Evolutionary conservation across 2,329 filamentous ascomycete species (phyloP), one percentile per base, ranked within the genome.

Genomic region (Sporothrix pallida): DNA sequence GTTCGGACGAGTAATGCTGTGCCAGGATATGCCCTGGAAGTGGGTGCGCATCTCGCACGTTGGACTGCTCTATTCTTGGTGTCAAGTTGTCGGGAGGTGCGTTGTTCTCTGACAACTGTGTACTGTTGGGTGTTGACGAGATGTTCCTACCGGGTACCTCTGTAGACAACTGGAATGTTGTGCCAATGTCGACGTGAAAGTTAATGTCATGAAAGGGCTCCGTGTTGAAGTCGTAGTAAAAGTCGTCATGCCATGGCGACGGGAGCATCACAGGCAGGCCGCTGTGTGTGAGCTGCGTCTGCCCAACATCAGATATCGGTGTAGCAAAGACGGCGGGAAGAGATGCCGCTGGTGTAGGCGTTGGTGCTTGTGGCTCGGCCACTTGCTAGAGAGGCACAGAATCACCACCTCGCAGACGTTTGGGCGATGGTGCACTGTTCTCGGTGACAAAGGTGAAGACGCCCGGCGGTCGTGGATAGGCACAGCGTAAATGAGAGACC

Each of bases 181-280:
- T 5, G 42, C 69, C 37, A 3, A 44, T 23, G 12, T 71, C 54
- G 56, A 52, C n/a, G 42, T 42, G 42, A 12, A 71, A 71, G 42
- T 71, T 15, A 20, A 71, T 8, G 13, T 71, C 56, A 42, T 71
- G 56, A 2, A 71, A 62, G 1, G 69, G 69, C 9, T 71, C 69
- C 4, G 54, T 71, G 54, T 62, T 71, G 31, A 71, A 71, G 15
- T 62, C 69, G 20, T 48, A 71, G 54, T 71, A 62, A 23, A 71
- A 71, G 44, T 71, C 69, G 15, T 71, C 54, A 9, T 71, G 69
- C 69, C 69, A 62, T 10, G 69, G 69, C 26, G 69, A 71, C 3
- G 69, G 56, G 0, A 71, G 56, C 7, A 71, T 62, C 3, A 37
- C 56, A 12, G 56, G 15, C 13, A 71, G 42, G 23, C 13, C 10